phyloP scores from a whole-genome alignment of 1,139 yeast genomes.

The Magnusiomyces fungicola region DNA sequence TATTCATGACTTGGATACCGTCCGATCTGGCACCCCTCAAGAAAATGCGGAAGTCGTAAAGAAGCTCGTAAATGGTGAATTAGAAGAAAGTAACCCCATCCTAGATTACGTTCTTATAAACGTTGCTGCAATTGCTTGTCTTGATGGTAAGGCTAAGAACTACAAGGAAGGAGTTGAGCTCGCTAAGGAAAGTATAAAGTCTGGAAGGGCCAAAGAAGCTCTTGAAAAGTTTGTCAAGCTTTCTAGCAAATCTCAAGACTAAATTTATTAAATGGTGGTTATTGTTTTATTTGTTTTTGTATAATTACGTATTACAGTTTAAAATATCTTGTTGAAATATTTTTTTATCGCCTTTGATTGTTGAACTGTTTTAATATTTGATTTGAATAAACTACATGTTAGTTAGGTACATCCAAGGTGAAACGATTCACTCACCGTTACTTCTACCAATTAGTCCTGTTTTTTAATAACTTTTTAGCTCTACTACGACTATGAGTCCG shows the following conservation, averaged over 20 bases:
- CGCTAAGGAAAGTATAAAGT: slow-evolving; percentile 59
- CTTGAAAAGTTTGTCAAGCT: slow-evolving; percentile 50
- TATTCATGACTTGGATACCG: slow-evolving; percentile 61
- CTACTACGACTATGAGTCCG: too few relatives aligned
- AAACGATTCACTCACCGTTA: too few relatives aligned
- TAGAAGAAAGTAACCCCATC: slow-evolving; percentile 52
- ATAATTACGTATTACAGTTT: too few relatives aligned
- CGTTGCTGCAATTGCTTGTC: slow-evolving; percentile 77
- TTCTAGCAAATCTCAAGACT: slow-evolving; percentile 15
- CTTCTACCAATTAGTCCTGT: too few relatives aligned
- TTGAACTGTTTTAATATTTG: too few relatives aligned
- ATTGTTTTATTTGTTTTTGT: too few relatives aligned
- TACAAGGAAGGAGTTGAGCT: slow-evolving; percentile 73
- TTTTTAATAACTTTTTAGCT: too few relatives aligned
- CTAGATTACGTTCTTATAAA: slow-evolving; percentile 84
- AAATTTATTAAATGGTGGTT: neutral
- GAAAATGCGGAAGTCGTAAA: slow-evolving; percentile 66
- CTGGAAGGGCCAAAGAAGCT: slow-evolving; percentile 59
- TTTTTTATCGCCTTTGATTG: too few relatives aligned
- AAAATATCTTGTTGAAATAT: too few relatives aligned
- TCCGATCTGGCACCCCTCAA: slow-evolving; percentile 77
- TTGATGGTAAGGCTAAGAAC: slow-evolving; percentile 56
- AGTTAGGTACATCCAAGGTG: too few relatives aligned
- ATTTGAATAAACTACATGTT: too few relatives aligned
- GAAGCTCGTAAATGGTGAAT: slow-evolving; percentile 49